These are phyloP conservation scores for Bathelium albidoporum DNA, from an alignment of 495 filamentous ascomycete genomes.

Conservation along the genomic window DNA sequence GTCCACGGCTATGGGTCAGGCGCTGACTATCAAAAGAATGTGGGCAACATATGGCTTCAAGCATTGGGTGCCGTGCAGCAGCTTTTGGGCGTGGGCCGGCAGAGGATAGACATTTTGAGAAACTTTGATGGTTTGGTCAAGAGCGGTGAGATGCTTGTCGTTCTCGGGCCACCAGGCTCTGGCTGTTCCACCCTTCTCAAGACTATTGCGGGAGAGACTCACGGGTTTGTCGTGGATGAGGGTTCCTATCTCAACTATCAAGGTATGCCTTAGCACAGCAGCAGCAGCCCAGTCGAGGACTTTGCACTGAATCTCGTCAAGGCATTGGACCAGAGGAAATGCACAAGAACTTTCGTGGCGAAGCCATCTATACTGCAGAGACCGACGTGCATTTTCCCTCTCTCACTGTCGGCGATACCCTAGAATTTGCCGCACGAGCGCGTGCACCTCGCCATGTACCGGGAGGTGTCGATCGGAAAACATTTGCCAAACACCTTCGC, in stretches of 20 bases:
- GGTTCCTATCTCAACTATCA: constrained; percentile 30
- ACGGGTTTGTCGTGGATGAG: constrained; percentile 32
- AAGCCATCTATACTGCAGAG: constrained; percentile 46
- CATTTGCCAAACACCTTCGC: constrained; percentile 23
- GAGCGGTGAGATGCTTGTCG: constrained; percentile 55
- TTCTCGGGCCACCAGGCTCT: constrained; percentile 60
- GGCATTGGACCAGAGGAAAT: constrained; percentile 51
- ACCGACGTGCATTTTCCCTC: constrained; percentile 59
- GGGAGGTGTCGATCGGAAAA: constrained; percentile 16
- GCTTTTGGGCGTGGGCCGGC: constrained; percentile 38
- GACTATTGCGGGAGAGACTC: constrained; percentile 53
- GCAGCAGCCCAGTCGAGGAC: constrained; percentile 53
- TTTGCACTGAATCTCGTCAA: constrained; percentile 54
- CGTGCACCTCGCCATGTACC: constrained; percentile 26
- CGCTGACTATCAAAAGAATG: constrained; percentile 38
- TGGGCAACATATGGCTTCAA: constrained; percentile 31
- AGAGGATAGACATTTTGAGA: constrained; percentile 50
- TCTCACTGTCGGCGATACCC: constrained; percentile 10
- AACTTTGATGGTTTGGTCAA: constrained; percentile 63
- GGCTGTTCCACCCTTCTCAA: constrained; percentile 69
- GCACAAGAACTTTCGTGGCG: constrained; percentile 54
- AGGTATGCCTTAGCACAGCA: constrained; percentile 17
- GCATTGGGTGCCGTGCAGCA: constrained; percentile 27
- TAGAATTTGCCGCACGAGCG: constrained; percentile 19
- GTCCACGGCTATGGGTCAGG: constrained; percentile 41